phyloP scores from a whole-genome alignment of 371 early-diverging fungal genomes.

The Furculomyces boomerangus region DNA sequence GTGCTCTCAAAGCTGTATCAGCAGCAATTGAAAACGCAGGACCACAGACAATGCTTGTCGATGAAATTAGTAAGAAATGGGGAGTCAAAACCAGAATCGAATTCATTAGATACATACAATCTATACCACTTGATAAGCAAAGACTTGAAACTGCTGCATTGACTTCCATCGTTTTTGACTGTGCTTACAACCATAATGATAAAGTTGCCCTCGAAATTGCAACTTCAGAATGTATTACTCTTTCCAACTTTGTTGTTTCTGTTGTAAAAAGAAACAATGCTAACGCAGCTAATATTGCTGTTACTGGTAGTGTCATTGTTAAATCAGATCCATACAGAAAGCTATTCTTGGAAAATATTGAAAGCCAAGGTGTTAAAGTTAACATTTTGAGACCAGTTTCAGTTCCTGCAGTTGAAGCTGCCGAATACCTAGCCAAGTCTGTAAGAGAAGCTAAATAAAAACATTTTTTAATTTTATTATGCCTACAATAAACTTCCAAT shows the following conservation, averaged over 20 bases:
- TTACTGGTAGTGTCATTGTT: constrained; percentile 3
- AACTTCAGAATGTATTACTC: neutral
- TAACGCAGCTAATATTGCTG: neutral
- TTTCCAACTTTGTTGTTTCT: constrained; percentile 1
- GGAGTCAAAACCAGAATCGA: constrained; percentile 1
- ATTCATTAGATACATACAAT: constrained; percentile 1
- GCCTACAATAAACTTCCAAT: too few relatives aligned
- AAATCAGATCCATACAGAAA: neutral
- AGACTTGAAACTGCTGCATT: neutral
- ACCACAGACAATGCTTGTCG: neutral
- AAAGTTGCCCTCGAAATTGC: constrained; percentile 2
- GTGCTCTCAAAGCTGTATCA: neutral
- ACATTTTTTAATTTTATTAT: too few relatives aligned
- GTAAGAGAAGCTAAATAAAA: too few relatives aligned
- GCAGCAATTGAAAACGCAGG: constrained; percentile 1
- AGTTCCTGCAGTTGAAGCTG: neutral
- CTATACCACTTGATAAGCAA: constrained; percentile 1
- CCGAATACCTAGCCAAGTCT: neutral
- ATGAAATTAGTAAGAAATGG: neutral
- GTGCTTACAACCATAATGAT: neutral
- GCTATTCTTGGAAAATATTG: neutral
- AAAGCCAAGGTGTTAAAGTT: neutral
- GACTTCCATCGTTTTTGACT: neutral
- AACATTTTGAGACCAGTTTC: neutral
- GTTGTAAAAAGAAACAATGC: neutral